Percentiles rank a stretch among this genome's conserved stretches.
These are phyloP conservation scores for Suillus decipiens DNA, from an alignment of 768 basidiomycete genomes.

Conservation along the genomic window DNA sequence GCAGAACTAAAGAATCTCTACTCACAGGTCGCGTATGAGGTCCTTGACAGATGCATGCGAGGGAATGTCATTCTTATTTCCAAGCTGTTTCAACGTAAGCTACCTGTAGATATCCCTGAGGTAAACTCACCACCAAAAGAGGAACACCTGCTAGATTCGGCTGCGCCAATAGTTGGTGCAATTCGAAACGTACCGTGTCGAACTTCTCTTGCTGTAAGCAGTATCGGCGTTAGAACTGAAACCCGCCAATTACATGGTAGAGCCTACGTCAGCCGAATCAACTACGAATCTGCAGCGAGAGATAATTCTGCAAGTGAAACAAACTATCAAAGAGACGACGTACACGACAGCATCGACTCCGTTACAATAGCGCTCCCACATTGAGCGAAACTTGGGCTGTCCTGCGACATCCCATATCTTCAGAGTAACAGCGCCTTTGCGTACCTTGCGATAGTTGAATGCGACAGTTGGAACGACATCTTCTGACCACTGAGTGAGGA, in stretches of 20 bases:
- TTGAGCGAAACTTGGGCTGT: constrained; percentile 90
- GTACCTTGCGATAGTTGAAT: constrained; percentile 86
- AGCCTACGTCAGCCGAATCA: constrained; percentile 81
- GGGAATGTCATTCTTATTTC: constrained; percentile 90
- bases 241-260: background rate
- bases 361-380: constrained; percentile 95
- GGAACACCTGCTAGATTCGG: constrained; percentile 70
- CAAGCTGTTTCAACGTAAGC: constrained; percentile 50
- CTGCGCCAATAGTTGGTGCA: constrained; percentile 76
- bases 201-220: constrained; percentile 69
- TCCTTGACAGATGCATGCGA: constrained; percentile 80
- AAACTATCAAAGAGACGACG: constrained; percentile 26
- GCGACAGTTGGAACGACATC: constrained; percentile 97
- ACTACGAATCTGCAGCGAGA: constrained; percentile 76
- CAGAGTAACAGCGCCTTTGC: constrained; percentile 87
- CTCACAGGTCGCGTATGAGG: constrained; percentile 76
- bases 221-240: constrained; percentile 8
- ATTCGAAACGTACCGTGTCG: constrained; percentile 79
- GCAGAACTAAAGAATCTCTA: constrained; percentile 11
- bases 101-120: background rate
- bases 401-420: constrained; percentile 98
- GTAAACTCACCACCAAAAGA: constrained; percentile 69
- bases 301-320: background rate
- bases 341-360: constrained; percentile 93
- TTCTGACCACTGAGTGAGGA: constrained; percentile 77